Evolutionary conservation across 2,329 filamentous ascomycete species (phyloP).

Genomic region (Neopestalotiopsis sp.): DNA sequence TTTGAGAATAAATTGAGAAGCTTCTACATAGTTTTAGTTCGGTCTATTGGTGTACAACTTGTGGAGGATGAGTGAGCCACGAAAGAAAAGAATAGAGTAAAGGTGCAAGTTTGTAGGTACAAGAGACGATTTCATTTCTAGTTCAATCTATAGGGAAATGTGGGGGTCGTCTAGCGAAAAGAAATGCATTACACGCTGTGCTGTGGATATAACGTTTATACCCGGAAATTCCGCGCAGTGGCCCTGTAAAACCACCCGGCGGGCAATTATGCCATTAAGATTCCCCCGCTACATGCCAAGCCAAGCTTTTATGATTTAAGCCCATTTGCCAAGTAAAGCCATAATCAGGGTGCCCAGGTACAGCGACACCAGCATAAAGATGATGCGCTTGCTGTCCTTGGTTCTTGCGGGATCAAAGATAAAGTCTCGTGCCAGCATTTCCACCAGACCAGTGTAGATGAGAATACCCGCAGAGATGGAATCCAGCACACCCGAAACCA

Average conservation of each 20-base stretch:
- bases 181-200: no score
- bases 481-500: conserved; percentile 89
- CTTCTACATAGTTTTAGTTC: no score
- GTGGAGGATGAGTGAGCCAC: no score
- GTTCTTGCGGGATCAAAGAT: conserved; percentile 92
- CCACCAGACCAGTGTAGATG: conserved; percentile 91
- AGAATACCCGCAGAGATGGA: conserved; percentile 87
- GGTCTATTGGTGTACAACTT: no score
- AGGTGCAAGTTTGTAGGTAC: no score
- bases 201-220: no score
- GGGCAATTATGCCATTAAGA: background rate
- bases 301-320: conserved; percentile 51
- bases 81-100: no score
- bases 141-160: no score
- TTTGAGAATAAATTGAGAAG: no score
- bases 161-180: no score
- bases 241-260: background rate
- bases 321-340: conserved; percentile 87
- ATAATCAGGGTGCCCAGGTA: conserved; percentile 77
- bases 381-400: conserved; percentile 68
- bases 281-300: background rate
- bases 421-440: conserved; percentile 94
- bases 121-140: no score
- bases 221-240: no score
- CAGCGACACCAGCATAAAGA: conserved; percentile 76